Base-by-base conservation (phyloP, 2,329 filamentous ascomycete species). In the Neopestalotiopsis sp. region DNA sequence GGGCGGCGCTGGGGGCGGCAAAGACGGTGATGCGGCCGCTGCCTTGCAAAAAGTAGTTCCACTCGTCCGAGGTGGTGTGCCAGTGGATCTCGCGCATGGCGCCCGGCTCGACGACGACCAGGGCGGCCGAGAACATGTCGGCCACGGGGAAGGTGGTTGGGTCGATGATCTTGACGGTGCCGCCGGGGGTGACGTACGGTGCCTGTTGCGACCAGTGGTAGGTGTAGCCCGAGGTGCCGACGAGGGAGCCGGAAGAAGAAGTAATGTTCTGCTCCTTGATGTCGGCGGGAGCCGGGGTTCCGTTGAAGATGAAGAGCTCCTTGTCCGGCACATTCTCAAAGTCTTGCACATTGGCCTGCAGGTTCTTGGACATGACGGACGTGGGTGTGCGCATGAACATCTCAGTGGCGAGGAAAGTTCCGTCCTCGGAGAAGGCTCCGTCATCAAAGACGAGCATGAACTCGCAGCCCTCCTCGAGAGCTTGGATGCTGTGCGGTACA, bases 71-170 rank as follows among this genome's bases (percentile, higher is more conserved):
- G 1, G 82, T 83, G 1, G 86, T 86, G 78, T 91, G 88, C 88
- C 89, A 91, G 79, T 91, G 89, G 58, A 91, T 79, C 74, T 91
- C 89, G 28, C 89, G 85, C 86, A 91, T 88, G 1, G 88, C 88
- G n/a, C 89, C 89, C 0, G 89, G 88, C 72, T 89, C 81, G 40
- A 90, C 80, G 2, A 85, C 87, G 10, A 90, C 86, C 1, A 90
- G 80, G 0, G 87, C 88, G 0, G 85, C 84, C 3, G 88, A 86
- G 75, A 90, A 89, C 67, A 81, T 83, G 12, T 75, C 76, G 0
- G 89, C 86, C 34, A 89, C 79, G 5, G 89, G 89, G 78, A 91
- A 91, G 1, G 83, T 88, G 0, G 78, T 75, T 0, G 87, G 83
- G 73, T 91, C 89, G 6, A 90, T 75, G 67, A 90, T 86, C 79